A percentile compares a stretch with the other conserved stretches of the same genome.
These are phyloP conservation scores for Aureobasidium sp. DNA, from an alignment of 2,329 filamentous ascomycete genomes.

Conservation along the genomic window DNA sequence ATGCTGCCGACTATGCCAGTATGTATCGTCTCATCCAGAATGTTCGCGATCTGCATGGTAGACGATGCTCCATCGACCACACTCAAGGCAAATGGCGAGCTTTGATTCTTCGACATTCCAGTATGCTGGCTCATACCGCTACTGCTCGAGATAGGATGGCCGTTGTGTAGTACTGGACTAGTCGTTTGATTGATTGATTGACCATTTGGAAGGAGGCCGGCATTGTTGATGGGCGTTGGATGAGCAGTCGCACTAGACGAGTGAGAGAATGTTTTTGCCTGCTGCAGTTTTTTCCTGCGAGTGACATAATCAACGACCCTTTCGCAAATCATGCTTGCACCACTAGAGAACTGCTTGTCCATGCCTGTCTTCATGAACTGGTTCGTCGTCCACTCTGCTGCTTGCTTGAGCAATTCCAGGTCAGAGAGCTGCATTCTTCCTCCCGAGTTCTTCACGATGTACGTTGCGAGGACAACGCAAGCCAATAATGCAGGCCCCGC, in stretches of 20 bases:
- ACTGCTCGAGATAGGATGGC: slow-evolving; percentile 3
- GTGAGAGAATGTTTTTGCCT: not conserved
- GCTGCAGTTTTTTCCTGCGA: not conserved
- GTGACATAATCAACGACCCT: not conserved
- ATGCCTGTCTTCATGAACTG: slow-evolving; percentile 6
- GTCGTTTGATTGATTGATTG: not conserved
- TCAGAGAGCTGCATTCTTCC: slow-evolving; percentile 14
- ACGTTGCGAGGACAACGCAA: slow-evolving; percentile 9
- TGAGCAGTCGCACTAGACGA: no score
- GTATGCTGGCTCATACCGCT: slow-evolving; percentile 3
- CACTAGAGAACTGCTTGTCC: slow-evolving; percentile 1
- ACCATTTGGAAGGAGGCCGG: no score
- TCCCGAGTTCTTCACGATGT: slow-evolving; percentile 8
- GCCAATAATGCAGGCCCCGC: not conserved
- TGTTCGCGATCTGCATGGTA: slow-evolving; percentile 10
- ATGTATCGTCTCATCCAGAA: slow-evolving; percentile 1
- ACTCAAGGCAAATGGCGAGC: not conserved
- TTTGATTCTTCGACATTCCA: not conserved
- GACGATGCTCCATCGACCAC: not conserved
- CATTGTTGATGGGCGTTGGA: no score
- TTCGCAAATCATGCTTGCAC: slow-evolving; percentile 1
- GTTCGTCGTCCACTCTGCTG: not conserved
- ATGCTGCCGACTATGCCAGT: not conserved
- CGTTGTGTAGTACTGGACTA: no score
- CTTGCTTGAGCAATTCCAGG: slow-evolving; percentile 3